Conservation (phyloP, 352 stramenopile genomes). For the Globisporangium solare region DNA sequence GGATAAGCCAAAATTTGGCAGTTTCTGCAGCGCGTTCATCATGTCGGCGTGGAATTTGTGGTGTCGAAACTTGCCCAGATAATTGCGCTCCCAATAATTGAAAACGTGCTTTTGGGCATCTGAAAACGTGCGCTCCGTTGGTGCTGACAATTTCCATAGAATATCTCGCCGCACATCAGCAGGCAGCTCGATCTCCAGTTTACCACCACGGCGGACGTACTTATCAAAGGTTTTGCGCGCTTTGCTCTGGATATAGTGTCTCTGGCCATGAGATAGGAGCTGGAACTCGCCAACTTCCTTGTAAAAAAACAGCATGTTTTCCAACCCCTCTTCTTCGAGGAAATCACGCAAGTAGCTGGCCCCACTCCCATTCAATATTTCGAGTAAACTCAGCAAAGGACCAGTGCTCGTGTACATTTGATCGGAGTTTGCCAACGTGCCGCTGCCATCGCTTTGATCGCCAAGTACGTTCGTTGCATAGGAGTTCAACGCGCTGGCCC, state of each 20-base stretch:
- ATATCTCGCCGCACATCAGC: conserved; percentile 60
- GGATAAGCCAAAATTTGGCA: conserved; percentile 5
- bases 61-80: conserved; percentile 36
- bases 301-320: conserved; percentile 70
- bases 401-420: neutral
- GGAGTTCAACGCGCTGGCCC: neutral
- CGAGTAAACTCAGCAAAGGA: conserved; percentile 13
- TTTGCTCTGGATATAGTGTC: conserved; percentile 70
- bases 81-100: conserved; percentile 44
- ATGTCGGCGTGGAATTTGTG: conserved; percentile 41
- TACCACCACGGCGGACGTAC: conserved; percentile 52
- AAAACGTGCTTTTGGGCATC: conserved; percentile 56
- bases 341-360: conserved; percentile 58
- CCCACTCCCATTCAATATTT: conserved; percentile 48
- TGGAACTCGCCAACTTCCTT: conserved; percentile 75
- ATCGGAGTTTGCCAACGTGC: neutral
- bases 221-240: conserved; percentile 69
- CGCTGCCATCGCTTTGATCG: neutral
- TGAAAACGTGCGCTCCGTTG: conserved; percentile 55
- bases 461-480: neutral
- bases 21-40: conserved; percentile 21
- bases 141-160: conserved; percentile 51
- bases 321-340: conserved; percentile 39
- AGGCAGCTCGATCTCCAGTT: conserved; percentile 59
- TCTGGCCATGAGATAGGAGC: conserved; percentile 55